A percentile compares a stretch with the other conserved stretches of the same genome.
These are phyloP conservation scores for Amaranthus cruentus DNA, from an alignment of 148 eudicot species.

Conservation along the genomic window DNA sequence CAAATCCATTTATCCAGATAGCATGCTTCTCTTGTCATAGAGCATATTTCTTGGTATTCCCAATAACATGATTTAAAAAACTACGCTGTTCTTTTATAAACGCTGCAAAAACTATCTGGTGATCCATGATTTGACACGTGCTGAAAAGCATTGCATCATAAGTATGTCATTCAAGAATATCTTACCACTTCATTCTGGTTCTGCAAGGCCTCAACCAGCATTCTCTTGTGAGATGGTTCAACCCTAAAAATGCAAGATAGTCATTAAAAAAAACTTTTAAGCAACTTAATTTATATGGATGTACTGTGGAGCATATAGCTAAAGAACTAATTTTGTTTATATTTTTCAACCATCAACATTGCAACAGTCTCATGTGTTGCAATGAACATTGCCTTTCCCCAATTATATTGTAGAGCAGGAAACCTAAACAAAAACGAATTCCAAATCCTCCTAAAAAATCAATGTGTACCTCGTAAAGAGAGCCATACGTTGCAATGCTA, in stretches of 20 bases:
- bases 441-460: not conserved
- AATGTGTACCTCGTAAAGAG: conserved; percentile 68
- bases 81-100: not conserved
- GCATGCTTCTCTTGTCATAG: too few species aligned
- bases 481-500: conserved; percentile 87
- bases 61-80: too few species aligned
- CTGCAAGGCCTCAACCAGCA: conserved; percentile 97
- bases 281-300: not conserved
- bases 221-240: conserved; percentile 97
- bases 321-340: not conserved
- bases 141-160: not conserved
- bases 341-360: not conserved
- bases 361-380: not conserved
- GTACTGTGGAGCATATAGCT: not conserved
- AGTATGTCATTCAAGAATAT: not conserved
- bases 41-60: too few species aligned
- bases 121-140: not conserved
- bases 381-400: not conserved
- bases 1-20: too few species aligned
- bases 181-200: conserved; percentile 96
- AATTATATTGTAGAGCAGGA: not conserved
- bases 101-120: not conserved
- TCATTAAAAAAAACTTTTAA: not conserved
- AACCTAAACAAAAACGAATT: not conserved
- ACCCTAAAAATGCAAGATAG: conserved; percentile 48